Evolutionary conservation across 306 rosid genomes (phyloP).

Genomic region (Cajanus cajan): DNA sequence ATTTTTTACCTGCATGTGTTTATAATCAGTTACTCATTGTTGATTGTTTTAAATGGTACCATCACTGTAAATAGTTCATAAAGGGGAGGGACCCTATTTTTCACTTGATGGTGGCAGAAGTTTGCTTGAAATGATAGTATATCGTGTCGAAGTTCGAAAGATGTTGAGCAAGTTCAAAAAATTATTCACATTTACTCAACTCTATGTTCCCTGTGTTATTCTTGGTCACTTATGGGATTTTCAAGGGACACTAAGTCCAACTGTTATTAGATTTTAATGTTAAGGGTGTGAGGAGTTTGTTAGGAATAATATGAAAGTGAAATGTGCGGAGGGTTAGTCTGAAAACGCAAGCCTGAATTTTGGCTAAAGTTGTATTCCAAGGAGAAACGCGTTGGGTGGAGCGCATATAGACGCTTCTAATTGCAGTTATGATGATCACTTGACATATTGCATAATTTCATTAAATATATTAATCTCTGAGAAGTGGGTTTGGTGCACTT

Average conservation of each 20-base stretch:
- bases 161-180: background rate
- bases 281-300: background rate
- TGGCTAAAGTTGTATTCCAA: background rate
- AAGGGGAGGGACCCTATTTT: background rate
- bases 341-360: background rate
- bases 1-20: background rate
- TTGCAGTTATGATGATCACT: background rate
- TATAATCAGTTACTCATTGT: background rate
- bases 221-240: background rate
- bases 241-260: background rate
- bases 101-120: background rate
- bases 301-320: constrained; percentile 12
- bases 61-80: background rate
- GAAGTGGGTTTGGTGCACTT: constrained; percentile 33
- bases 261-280: background rate
- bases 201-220: background rate
- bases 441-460: background rate
- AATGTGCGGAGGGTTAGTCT: background rate
- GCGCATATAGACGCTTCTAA: background rate
- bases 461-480: background rate
- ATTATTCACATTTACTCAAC: background rate
- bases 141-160: background rate
- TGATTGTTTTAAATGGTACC: background rate
- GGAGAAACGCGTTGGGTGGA: background rate
- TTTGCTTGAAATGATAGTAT: background rate